Base-by-base conservation (phyloP, 257 asterid species). In the Jaltomata sinuosa region DNA sequence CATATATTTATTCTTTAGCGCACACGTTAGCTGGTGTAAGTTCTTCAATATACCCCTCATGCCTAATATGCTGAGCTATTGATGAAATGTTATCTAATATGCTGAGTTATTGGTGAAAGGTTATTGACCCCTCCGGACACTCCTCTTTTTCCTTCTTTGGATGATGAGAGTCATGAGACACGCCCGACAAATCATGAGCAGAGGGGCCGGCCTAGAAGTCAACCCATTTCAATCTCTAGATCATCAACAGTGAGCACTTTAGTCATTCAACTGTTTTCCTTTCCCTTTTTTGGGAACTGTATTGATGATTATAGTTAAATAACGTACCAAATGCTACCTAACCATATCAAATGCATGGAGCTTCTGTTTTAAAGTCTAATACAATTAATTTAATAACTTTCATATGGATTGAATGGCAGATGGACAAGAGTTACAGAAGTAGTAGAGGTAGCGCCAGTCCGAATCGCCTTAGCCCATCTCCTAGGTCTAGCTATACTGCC, bases 71-170 rank as follows among this genome's bases (percentile, higher is more conserved):
- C 77, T 82, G 74, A 21, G 14, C 16, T 82, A 36, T 84, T 84
- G 53, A 72, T 84, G 85, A 29, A 81, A 93, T 98, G 99, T 91
- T 97, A 89, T 89, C 80, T 72, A 72, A 72, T 72, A 72, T 72
- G 57, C 59, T 82, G 59, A 42, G 21, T 22, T 82, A 42, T 84
- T 84, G 59, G 67, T 85, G 86, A 29, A 83, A 97, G 99, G 99
- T 91, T 97, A 89, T 89, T 94, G 87, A 95, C 99, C 62, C 99
- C 99, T 84, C 99, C 99, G 1, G 99, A 95, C 67, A 97, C 99
- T 79, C 99, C 99, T 83, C 95, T 97, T 36, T 97, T 97, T 85
- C 82, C 94, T 82, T 94, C 97, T 57, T 85, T 97, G 93, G 99
- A 97, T 82, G 99, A 95, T 65, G 98, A 94, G 89, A 82, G 83